phyloP scores from a whole-genome alignment of 768 basidiomycete species.

The Amanita phalloides region DNA sequence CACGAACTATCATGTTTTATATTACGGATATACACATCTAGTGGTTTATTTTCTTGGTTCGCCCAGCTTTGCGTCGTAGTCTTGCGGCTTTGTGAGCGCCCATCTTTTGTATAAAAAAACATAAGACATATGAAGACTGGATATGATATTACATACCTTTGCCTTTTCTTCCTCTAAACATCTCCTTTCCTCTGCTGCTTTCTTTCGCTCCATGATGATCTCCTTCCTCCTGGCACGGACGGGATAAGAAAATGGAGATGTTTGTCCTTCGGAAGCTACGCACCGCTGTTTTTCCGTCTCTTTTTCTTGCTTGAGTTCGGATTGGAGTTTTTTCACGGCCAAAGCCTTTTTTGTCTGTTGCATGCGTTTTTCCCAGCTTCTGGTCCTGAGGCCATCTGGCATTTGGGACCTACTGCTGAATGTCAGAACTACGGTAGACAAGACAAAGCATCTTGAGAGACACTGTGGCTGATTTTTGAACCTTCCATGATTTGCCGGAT shows the following conservation, averaged over 20 bases:
- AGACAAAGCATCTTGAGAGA: slow-evolving; percentile 16
- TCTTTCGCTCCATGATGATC: slow-evolving; percentile 61
- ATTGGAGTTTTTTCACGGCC: slow-evolving; percentile 65
- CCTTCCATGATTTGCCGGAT: slow-evolving; percentile 66
- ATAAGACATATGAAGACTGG: neutral
- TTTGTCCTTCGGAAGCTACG: slow-evolving; percentile 7
- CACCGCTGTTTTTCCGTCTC: slow-evolving; percentile 54
- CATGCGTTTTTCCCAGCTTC: slow-evolving; percentile 60
- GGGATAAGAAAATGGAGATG: slow-evolving; percentile 4
- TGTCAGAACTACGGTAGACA: slow-evolving; percentile 9
- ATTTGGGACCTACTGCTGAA: slow-evolving; percentile 54
- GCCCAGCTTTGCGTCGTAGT: slow-evolving; percentile 59
- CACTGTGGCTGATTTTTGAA: slow-evolving; percentile 37
- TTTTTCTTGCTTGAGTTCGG: slow-evolving; percentile 71
- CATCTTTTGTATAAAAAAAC: slow-evolving; percentile 39
- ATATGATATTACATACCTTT: slow-evolving; percentile 28
- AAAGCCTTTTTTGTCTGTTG: slow-evolving; percentile 50
- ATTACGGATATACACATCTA: neutral
- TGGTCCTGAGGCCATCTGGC: slow-evolving; percentile 53
- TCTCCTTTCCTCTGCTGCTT: slow-evolving; percentile 60
- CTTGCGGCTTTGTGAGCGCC: slow-evolving; percentile 71
- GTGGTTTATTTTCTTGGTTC: slow-evolving; percentile 70
- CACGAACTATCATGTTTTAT: slow-evolving; percentile 7
- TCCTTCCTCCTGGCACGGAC: slow-evolving; percentile 41
- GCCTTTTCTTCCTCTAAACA: slow-evolving; percentile 57